Conservation (phyloP, 495 filamentous ascomycete species). For the Annulohypoxylon maeteangense region DNA sequence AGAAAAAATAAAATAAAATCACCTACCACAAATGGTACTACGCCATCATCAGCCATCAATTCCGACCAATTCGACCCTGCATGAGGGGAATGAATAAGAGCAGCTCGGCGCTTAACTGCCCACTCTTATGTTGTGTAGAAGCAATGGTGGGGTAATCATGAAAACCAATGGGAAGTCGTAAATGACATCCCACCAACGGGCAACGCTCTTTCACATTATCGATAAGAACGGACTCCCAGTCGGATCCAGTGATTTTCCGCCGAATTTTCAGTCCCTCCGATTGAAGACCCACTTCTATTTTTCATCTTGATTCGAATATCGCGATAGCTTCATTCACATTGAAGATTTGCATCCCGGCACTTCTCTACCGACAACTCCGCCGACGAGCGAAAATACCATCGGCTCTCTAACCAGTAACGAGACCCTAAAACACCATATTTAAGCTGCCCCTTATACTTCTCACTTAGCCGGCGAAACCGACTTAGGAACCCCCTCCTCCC, state of each 20-base stretch:
- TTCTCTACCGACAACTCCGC: not conserved
- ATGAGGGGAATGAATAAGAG: conserved; percentile 9
- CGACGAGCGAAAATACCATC: not conserved
- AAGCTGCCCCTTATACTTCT: not conserved
- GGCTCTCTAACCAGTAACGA: not conserved
- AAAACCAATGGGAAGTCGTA: conserved; percentile 14
- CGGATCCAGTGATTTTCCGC: conserved; percentile 22
- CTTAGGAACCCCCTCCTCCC: not conserved
- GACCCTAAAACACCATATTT: not conserved
- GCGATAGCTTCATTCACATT: conserved; percentile 28
- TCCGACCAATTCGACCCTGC: conserved; percentile 12
- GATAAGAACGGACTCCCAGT: conserved; percentile 11
- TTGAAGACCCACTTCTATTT: conserved; percentile 24
- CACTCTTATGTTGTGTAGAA: conserved; percentile 32
- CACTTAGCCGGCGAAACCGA: not conserved
- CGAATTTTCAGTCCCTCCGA: conserved; percentile 13
- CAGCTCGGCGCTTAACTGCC: conserved; percentile 44
- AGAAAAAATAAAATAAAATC: conserved; percentile 10
- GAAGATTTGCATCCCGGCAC: not conserved
- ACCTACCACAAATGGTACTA: conserved; percentile 25
- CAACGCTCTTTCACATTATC: conserved; percentile 4
- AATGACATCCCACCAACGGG: not conserved
- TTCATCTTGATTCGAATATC: conserved; percentile 1
- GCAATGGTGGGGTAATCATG: conserved; percentile 43
- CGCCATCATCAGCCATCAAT: conserved; percentile 2